A percentile compares a stretch with the other conserved stretches of the same genome.
Conservation (phyloP, 176 grass and related monocot species). For the Oryza rufipogon region DNA sequence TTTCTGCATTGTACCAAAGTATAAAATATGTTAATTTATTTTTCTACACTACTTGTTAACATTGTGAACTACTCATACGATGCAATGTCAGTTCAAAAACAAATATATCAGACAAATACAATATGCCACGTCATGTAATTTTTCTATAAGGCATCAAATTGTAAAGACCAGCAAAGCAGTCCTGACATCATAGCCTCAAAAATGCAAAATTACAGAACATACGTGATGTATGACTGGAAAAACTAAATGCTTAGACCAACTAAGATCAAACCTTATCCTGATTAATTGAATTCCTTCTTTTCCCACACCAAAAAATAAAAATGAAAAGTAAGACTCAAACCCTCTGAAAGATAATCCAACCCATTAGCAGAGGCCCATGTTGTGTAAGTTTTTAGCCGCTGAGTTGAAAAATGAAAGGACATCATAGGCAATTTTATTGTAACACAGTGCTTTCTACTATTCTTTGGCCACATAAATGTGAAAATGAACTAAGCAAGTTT, state of each 20-base stretch:
- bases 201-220: neutral
- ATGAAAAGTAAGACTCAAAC: too few species aligned
- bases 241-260: conserved; percentile 6
- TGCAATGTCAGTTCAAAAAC: neutral
- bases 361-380: too few species aligned
- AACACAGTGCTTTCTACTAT: too few species aligned
- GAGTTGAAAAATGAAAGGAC: too few species aligned
- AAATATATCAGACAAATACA: conserved; percentile 6
- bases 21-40: conserved; percentile 20
- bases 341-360: too few species aligned
- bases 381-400: neutral
- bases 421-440: too few species aligned
- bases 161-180: neutral
- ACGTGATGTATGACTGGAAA: conserved; percentile 1
- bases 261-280: neutral
- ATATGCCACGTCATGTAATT: neutral
- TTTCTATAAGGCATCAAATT: neutral
- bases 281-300: too few species aligned
- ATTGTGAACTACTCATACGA: neutral
- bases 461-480: too few species aligned
- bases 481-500: too few species aligned
- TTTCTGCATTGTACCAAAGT: conserved; percentile 56
- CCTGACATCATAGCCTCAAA: neutral
- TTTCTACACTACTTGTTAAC: neutral
- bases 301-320: too few species aligned